phyloP scores from a whole-genome alignment of 2,329 filamentous ascomycete species.

The Epichloe hybrida region DNA sequence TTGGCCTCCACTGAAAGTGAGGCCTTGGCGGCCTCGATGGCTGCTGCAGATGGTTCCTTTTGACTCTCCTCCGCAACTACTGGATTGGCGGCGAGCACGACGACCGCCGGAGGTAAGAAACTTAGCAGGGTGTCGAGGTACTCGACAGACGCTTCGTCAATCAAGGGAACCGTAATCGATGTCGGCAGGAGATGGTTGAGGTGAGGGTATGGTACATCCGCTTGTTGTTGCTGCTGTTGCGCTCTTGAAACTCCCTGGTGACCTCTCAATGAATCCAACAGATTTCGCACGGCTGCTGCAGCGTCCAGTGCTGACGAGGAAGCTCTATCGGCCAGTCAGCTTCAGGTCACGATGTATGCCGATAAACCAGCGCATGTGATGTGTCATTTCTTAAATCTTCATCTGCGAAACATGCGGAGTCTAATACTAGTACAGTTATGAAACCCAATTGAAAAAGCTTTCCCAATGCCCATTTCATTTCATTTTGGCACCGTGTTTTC shows the following conservation, averaged over 20 bases:
- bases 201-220: conserved; percentile 59
- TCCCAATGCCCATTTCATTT: conserved; percentile 1
- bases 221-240: conserved; percentile 17
- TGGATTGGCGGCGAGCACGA: conserved; percentile 58
- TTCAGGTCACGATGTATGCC: conserved; percentile 5
- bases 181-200: conserved; percentile 76
- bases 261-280: conserved; percentile 68
- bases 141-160: conserved; percentile 50
- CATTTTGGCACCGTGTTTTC: conserved; percentile 8
- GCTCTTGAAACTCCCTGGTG: conserved; percentile 27
- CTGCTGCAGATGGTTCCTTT: conserved; percentile 52
- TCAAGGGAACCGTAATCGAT: conserved; percentile 61
- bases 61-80: conserved; percentile 41
- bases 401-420: conserved; percentile 13
- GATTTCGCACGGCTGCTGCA: conserved; percentile 69
- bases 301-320: conserved; percentile 51
- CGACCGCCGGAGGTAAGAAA: conserved; percentile 64
- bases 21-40: conserved; percentile 58
- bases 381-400: conserved; percentile 10
- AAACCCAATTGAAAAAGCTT: conserved; percentile 4
- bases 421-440: conserved; percentile 19
- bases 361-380: not conserved
- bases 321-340: conserved; percentile 42
- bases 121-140: conserved; percentile 62
- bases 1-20: conserved; percentile 65